phyloP scores from a whole-genome alignment of 768 basidiomycete species.

The Termitomyces titanicus region DNA sequence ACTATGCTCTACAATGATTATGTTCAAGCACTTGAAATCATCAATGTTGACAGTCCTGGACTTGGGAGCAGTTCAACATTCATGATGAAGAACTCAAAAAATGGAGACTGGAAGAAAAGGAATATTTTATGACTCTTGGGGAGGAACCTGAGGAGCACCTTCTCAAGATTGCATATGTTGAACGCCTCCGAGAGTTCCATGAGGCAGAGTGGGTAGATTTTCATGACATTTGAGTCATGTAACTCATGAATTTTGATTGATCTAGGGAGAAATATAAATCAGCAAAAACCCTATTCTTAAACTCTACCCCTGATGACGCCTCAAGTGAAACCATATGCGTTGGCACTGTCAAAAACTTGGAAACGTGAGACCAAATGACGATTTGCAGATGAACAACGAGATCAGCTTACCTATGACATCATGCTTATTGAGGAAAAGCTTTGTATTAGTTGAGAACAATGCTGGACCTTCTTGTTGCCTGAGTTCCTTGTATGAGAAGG shows the following conservation, averaged over 20 bases:
- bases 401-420: neutral
- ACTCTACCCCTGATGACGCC: neutral
- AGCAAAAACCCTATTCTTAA: neutral
- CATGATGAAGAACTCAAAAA: neutral
- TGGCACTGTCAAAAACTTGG: neutral
- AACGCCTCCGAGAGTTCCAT: neutral
- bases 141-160: neutral
- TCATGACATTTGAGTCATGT: neutral
- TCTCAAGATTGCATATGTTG: neutral
- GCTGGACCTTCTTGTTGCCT: slow-evolving; percentile 8
- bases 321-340: neutral
- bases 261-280: neutral
- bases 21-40: neutral
- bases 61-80: neutral
- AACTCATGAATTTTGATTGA: neutral
- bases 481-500: slow-evolving; percentile 17
- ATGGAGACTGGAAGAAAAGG: neutral
- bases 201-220: neutral
- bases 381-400: neutral
- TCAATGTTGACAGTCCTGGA: neutral
- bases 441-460: neutral
- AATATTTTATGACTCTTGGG: neutral
- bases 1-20: neutral
- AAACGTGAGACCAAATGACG: neutral
- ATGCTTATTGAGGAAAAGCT: neutral